phyloP scores from a whole-genome alignment of 208 protist species.

The Leishmania major region DNA sequence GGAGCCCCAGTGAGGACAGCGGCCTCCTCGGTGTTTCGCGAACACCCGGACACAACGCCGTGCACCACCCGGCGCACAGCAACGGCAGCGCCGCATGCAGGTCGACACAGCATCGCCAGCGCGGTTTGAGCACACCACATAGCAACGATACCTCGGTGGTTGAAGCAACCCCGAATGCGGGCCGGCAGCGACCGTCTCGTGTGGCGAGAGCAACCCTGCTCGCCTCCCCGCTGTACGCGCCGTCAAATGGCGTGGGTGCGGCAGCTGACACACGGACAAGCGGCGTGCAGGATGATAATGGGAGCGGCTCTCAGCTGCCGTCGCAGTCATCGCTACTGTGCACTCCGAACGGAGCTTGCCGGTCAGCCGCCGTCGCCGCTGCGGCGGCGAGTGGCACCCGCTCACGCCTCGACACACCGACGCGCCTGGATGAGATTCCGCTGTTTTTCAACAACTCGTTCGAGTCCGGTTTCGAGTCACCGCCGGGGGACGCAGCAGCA shows the following conservation, averaged over 20 bases:
- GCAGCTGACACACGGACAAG: background rate
- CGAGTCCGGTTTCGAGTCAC: conserved; percentile 29
- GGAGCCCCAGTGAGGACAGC: background rate
- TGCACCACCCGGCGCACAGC: background rate
- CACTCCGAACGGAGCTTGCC: conserved; percentile 26
- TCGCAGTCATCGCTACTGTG: conserved; percentile 21
- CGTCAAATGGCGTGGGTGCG: background rate
- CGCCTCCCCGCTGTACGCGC: conserved; percentile 10
- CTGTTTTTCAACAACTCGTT: conserved; percentile 35
- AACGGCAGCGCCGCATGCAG: background rate
- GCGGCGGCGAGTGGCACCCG: conserved; percentile 12
- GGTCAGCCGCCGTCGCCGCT: conserved; percentile 13
- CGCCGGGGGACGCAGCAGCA: conserved; percentile 3
- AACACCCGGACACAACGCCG: conserved; percentile 20
- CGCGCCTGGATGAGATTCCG: conserved; percentile 23
- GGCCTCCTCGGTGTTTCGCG: conserved; percentile 5
- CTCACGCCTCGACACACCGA: conserved; percentile 18
- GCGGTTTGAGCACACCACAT: background rate
- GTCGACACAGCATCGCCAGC: conserved; percentile 13
- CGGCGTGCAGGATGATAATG: background rate
- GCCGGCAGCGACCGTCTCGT: conserved; percentile 2
- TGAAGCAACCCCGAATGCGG: background rate
- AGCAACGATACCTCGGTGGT: background rate
- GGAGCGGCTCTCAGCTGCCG: background rate
- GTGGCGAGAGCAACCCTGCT: conserved; percentile 6